Evolutionary conservation across 164 flowering plant genomes (phyloP).

Genomic region (Stephania yunnanensis): DNA sequence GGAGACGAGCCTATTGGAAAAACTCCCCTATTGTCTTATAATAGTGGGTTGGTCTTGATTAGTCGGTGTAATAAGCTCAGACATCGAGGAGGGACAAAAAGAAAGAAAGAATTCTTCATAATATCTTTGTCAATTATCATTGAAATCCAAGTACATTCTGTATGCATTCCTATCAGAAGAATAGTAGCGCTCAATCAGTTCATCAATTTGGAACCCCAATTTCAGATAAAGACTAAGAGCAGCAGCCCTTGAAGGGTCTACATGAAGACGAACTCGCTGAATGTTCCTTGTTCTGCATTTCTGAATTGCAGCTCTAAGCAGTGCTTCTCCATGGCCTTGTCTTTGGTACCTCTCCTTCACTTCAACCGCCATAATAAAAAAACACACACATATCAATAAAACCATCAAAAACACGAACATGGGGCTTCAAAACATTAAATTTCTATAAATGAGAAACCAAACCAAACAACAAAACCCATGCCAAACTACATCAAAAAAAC

Average conservation of each 20-base stretch:
- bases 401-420: no score
- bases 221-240: slow-evolving; percentile 74
- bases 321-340: slow-evolving; percentile 75
- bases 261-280: slow-evolving; percentile 63
- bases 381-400: background rate
- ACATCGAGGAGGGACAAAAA: no score
- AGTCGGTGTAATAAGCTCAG: no score
- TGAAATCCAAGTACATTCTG: slow-evolving; percentile 75
- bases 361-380: slow-evolving; percentile 9
- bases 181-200: slow-evolving; percentile 55
- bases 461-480: background rate
- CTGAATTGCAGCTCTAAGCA: slow-evolving; percentile 66
- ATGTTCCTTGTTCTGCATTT: slow-evolving; percentile 64
- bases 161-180: slow-evolving; percentile 71
- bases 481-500: no score
- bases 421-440: no score
- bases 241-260: slow-evolving; percentile 64
- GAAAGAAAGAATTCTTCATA: background rate
- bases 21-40: no score
- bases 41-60: no score
- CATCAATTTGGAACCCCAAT: slow-evolving; percentile 65
- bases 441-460: background rate
- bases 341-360: slow-evolving; percentile 69
- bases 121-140: slow-evolving; percentile 9
- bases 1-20: no score